Conservation (phyloP, 2,329 filamentous ascomycete genomes). For the Colletotrichum incanum region DNA sequence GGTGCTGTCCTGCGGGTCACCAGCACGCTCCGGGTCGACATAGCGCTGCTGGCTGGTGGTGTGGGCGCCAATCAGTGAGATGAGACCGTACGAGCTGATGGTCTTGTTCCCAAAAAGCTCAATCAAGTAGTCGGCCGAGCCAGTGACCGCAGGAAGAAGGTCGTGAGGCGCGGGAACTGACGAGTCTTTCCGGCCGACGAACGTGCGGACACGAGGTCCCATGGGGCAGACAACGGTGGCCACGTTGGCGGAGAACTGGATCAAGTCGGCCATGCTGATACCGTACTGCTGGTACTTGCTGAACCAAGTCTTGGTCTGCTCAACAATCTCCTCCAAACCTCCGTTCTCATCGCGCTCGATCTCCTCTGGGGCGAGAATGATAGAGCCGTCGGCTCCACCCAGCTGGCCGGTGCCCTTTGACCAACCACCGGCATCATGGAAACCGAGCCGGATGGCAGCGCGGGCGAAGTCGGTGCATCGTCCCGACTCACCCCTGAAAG, state of each 20-base stretch:
- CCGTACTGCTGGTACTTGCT: constrained; percentile 53
- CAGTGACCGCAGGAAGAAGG: constrained; percentile 60
- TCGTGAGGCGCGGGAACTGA: constrained; percentile 55
- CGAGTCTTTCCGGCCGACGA: constrained; percentile 66
- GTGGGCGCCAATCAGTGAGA: constrained; percentile 70
- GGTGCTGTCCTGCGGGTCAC: constrained; percentile 66
- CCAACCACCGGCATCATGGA: constrained; percentile 64
- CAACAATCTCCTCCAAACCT: constrained; percentile 63
- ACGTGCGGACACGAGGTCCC: constrained; percentile 64
- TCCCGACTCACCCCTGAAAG: constrained; percentile 55
- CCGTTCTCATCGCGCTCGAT: constrained; percentile 58
- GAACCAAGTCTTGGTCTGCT: constrained; percentile 56
- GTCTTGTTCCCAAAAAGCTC: constrained; percentile 68
- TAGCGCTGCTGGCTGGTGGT: constrained; percentile 65
- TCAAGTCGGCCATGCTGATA: constrained; percentile 68
- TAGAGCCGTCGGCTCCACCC: constrained; percentile 63
- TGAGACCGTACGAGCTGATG: constrained; percentile 64
- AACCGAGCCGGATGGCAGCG: constrained; percentile 62
- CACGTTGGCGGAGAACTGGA: constrained; percentile 66
- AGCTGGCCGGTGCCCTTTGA: constrained; percentile 52
- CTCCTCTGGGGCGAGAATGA: constrained; percentile 58
- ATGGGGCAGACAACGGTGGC: constrained; percentile 63
- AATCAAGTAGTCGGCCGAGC: constrained; percentile 62
- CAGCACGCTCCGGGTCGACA: constrained; percentile 57
- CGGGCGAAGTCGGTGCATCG: constrained; percentile 61